Evolutionary conservation across 306 rosid species (phyloP), one percentile per base, ranked within the genome.

Genomic region (Acacia crassicarpa): DNA sequence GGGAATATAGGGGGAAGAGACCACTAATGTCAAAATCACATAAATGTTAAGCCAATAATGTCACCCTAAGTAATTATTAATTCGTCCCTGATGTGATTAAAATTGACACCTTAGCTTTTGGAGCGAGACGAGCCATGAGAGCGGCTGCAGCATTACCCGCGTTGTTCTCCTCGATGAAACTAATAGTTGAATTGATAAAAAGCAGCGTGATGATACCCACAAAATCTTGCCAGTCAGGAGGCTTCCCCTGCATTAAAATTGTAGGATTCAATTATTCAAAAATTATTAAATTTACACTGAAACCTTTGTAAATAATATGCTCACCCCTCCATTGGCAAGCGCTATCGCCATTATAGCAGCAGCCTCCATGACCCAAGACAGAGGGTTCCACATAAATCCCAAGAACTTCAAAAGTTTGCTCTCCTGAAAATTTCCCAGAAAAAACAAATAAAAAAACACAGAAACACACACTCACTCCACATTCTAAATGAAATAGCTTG

Each of bases 291-390:
- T 63, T 40, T 12, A 74, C 82, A 25, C 23, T 32, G 54, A 78
- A 56, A 58, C 49, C 53, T 3, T 48, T 48, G 53, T 13, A 22
- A 77, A 22, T 23, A 40, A 68, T 20, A 23, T 5, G 85, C 90
- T 89, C 79, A 95, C 99, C 85, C 99, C 99, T 72, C 99, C 99
- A 89, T 95, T 95, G 12, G 99, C 99, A 61, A 95, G 98, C 0
- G 99, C 99, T 89, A 95, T 95, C 6, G 99, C 98, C 99, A 95
- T 95, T 19, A 95, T 95, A 77, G 99, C 99, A 82, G 99, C 99
- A 63, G 98, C 98, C 78, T 95, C 99, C 99, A 95, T 95, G 43
- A 95, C 99, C 99, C 99, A 95, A 73, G 99, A 93, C 25, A 95
- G 93, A 80, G 99, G 99, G 71, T 95, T 95, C 99, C 99, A 95